Base-by-base conservation (phyloP, 2,329 filamentous ascomycete genomes). In the Cercospora janseana region DNA sequence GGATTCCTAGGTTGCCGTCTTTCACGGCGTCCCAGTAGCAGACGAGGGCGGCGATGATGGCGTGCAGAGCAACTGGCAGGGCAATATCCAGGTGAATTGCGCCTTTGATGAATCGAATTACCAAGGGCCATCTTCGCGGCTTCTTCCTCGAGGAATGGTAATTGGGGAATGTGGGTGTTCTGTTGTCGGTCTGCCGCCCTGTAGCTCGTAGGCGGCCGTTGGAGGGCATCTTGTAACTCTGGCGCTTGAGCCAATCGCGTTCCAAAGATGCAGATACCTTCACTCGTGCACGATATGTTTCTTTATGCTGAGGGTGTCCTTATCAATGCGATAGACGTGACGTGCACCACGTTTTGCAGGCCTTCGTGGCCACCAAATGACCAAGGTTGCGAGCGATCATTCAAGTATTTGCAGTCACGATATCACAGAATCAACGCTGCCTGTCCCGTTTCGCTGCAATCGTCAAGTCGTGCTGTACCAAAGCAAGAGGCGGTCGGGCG, bases 81-180 rank as follows among this genome's bases (percentile, higher is more conserved):
- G 81, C 62, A 52, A 85, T 81, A 27, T 78, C 75, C 50, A 67
- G 69, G 64, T 85, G 82, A 47, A 85, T 78, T 3, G 81, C 79
- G 42, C 82, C 82, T 63, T 83, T 83, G 63, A 79, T 75, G 66
- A 85, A 83, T 54, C 82, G 77, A 34, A 85, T 72, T 12, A 83
- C 81, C 4, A 85, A 72, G 12, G 82, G 82, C 72, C 81, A 79
- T 67, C 82, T 79, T 3, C 71, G 66, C 20, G 74, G 74, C 60
- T 77, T 77, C 38, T 67, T 69, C 53, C 74, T 71, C 28, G 68
- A 65, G 12, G 69, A 68, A 55, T 76, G 65, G 41, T 73, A 73
- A 31, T 73, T 66, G 2, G 74, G 73, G 55, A 73, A 74, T 3
- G 72, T 75, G 12, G 72, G 56, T 18, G 55, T 37, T 3, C 55